Base-by-base conservation (phyloP, 371 early-diverging fungal species). In the Haplosporangium sp. region DNA sequence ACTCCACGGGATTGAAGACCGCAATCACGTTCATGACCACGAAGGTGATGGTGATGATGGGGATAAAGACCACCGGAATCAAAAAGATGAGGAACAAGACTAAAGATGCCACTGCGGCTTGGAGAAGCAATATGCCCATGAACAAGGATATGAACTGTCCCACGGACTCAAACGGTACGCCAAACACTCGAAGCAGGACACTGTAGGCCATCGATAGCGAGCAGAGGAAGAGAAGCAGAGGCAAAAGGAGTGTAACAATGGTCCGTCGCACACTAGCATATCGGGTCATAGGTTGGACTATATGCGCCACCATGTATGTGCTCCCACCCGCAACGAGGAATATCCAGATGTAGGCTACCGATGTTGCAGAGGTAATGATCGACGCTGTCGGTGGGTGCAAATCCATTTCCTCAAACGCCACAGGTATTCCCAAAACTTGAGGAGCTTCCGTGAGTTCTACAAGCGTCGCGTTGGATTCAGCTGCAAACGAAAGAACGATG, bases 21-120 rank as follows among this genome's bases (percentile, higher is more conserved):
- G 73, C 73, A 59, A 73, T 73, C 43, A 73, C 67, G 42, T 73
- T 73, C 73, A 73, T 73, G 21, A 73, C 62, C 50, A 73, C 73
- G 37, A 67, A 73, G 14, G 73, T 62, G 8, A 48, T 47, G 11
- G 73, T 73, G 57, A 73, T 62, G 18, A 57, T 45, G 9, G 73
- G 67, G 45, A 73, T 73, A 11, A 58, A 58, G 12, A 52, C 48
- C 14, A 73, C 73, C 0, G 73, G 73, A 5, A 73, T 62, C 67
- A 73, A 20, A 42, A 73, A 73, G 16, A 73, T 67, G 20, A 73
- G 50, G 50, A 73, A 73, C 6, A 73, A 59, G 29, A 73, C 65
- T 23, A 73, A 20, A 0, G 71, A 70, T 5, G 77, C 50, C 9
- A 77, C 79, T 2, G 72, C 64, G 9, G 65, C 52, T 16, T 77